Evolutionary conservation across 106 monocot species (phyloP).

Genomic region (Dendrobium officinale): DNA sequence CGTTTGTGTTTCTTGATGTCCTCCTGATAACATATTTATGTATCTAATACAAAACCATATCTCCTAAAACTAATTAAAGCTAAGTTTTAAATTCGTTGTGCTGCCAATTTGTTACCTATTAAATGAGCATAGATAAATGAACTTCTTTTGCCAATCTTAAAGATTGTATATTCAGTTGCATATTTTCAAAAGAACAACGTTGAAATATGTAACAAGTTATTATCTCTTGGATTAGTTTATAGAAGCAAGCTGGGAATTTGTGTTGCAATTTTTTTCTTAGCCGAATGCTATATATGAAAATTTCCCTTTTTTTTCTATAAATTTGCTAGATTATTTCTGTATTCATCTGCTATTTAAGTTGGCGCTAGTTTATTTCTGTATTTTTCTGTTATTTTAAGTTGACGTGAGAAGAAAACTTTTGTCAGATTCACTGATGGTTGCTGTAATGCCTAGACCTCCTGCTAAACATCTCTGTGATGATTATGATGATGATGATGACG

Average conservation of each 20-base stretch:
- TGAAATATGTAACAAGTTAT: background rate
- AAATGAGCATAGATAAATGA: slow-evolving; percentile 1
- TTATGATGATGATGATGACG: slow-evolving; percentile 67
- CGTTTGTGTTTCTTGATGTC: no score
- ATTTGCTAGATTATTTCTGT: background rate
- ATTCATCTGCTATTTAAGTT: no score
- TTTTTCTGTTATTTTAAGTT: slow-evolving; percentile 3
- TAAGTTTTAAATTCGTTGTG: background rate
- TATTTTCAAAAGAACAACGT: background rate
- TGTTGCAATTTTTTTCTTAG: background rate
- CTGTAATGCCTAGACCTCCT: slow-evolving; percentile 81
- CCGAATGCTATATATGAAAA: background rate
- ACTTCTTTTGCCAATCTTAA: background rate
- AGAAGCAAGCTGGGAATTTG: background rate
- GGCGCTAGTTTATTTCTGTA: background rate
- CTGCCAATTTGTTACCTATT: background rate
- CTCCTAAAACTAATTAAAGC: background rate
- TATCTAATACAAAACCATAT: background rate
- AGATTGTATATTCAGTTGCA: background rate
- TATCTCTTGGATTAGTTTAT: background rate
- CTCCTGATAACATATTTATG: background rate
- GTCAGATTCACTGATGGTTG: slow-evolving; percentile 72
- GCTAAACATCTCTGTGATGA: slow-evolving; percentile 74
- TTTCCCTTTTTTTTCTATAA: background rate
- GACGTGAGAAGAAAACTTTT: background rate